Base-by-base conservation (phyloP, 257 asterid genomes). In the Thymus mandschuricus region DNA sequence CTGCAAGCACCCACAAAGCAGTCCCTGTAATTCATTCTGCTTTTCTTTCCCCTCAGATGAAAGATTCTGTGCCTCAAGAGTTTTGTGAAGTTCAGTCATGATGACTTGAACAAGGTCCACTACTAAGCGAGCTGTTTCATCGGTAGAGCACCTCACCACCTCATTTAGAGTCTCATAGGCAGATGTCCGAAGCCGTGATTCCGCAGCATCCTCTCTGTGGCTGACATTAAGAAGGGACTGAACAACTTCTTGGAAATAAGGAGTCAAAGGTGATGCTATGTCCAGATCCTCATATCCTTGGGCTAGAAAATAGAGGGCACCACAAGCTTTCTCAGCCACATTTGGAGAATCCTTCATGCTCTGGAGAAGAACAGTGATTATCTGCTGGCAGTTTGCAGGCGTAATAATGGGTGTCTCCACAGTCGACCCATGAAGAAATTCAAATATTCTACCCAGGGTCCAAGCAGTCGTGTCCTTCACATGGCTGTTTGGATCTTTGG, bases 81-180 rank as follows among this genome's bases (percentile, higher is more conserved):
- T 87, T 49, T 85, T 81, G 81, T 86, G 96, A 68, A 92, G 96
- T 79, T 92, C 94, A 7, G 87, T 72, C 96, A 89, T 87, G 70
- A 92, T 84, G 56, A 92, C 80, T 75, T 92, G 97, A 67, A 89
- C 79, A 56, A 92, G 87, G 66, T 86, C 96, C 86, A 86, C 60
- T 60, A 92, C 96, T 79, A 92, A 78, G 49, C 85, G 83, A 27
- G 89, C 87, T 38, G 93, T 85, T 81, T 92, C 97, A 13, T 86
- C 93, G 0, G 88, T 81, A 1, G 92, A 92, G 68, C 92, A 82
- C 85, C 96, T 85, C 65, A 89, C 97, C 43, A 89, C 96, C 78
- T 92, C 97, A 70, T 89, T 92, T 56, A 92, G 84, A 4, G 97
- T 81, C 87, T 89, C 96, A 60, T 92, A 92, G 12, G 97, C 96